Base-by-base conservation (phyloP, 2,329 filamentous ascomycete genomes). In the Sphaerulina vaccinii region DNA sequence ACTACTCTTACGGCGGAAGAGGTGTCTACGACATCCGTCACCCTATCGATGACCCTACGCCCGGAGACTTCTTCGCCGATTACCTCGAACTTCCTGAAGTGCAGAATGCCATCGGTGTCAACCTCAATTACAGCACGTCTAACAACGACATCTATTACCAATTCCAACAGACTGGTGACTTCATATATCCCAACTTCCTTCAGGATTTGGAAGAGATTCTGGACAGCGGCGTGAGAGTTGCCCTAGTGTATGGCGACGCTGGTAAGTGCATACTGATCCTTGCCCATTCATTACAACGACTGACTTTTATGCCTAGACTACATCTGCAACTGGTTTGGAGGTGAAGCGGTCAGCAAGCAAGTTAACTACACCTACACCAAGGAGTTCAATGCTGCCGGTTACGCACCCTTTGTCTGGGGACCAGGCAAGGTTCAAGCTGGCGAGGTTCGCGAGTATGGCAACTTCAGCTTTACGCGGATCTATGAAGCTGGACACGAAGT, bases 1-100 rank as follows among this genome's bases (percentile, higher is more conserved):
- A 78, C 49, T 79, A 81, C 62, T 64, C 67, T 16, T 74, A 78
- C 56, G 69, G 76, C 1, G 72, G 72, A 1, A 74, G 82, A 33
- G 79, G 84, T 64, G 75, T 81, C 59, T 83, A 84, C 64, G 82
- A 85, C 58, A 75, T 84, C 60, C 75, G 81, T 27, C 76, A 83
- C 54, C 68, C 81, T 3, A 61, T 53, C 0, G 76, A 78, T 0
- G 79, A 83, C 63, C 80, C 80, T 0, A 84, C 84, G 62, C 82
- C 82, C 0, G 77, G 79, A 56, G 61, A 61, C 0, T 52, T 36
- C 45, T 81, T 77, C 66, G 65, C 69, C 10, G 69, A 75, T 15
- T 86, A 83, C 62, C 73, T 86, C 23, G 85, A 85, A 67, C 73
- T 71, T 2, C 69, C 75, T 0, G 62, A 70, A 6, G 74, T 84